Evolutionary conservation across 768 basidiomycete species (phyloP), one percentile per base, ranked within the genome.

Genomic region (Suillus placidus): DNA sequence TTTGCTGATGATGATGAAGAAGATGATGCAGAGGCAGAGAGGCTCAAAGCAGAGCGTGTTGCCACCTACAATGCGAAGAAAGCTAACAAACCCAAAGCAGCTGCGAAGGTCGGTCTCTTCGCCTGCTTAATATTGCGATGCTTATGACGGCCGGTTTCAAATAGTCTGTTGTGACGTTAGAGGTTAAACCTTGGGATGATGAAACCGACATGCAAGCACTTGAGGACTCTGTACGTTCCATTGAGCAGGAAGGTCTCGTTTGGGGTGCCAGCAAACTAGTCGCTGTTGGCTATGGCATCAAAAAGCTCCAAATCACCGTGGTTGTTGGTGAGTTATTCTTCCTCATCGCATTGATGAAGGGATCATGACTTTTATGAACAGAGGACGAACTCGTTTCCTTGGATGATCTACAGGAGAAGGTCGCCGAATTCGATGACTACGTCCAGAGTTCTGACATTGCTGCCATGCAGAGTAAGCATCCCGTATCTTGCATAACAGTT

Each of bases 151-250:
- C 70, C 68, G n/a, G 65, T 67, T 65, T 64, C 13, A 57, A 64
- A 42, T 78, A 98, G 95, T 99, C 97, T 70, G 89, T 99, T 67
- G 97, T 99, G 60, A 99, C 97, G 56, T 82, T 99, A 71, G 97
- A 99, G 71, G 95, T 99, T 68, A 99, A 99, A 82, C 96, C 97
- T 47, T 97, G 95, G 97, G 97, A 99, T 77, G 97, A 99, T 76
- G 95, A 97, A 83, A 99, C 97, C 60, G 94, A 98, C 80, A 96
- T 99, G 96, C 85, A 75, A 52, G 92, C 82, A 60, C 84, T 99
- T 71, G 97, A 99, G 80, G 78, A 83, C 18, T 73, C 85, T 49
- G 97, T 99, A 63, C 89, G 97, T 66, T 88, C 93, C 26, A 88
- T 99, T 72, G 86, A 93, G 78, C 81, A 87, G 82, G 90, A 92